These are phyloP conservation scores for Talaromyces sp. DNA, from an alignment of 2,329 filamentous ascomycete species.

Conservation along the genomic window DNA sequence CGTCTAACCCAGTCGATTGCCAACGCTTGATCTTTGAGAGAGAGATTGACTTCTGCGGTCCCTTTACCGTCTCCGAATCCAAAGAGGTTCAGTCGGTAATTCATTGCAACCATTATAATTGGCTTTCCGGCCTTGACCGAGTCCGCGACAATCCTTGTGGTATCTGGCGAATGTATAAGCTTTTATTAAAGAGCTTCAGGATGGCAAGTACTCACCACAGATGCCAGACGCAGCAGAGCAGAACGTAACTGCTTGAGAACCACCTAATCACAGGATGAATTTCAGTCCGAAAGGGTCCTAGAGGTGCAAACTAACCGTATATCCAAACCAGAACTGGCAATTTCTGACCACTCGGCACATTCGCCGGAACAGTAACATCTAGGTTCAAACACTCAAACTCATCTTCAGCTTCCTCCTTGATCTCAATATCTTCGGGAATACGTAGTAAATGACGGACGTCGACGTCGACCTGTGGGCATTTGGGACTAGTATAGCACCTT, in stretches of 20 bases:
- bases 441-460: constrained; percentile 46
- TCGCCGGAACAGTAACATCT: constrained; percentile 36
- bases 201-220: constrained; percentile 35
- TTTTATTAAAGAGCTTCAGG: background rate
- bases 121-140: constrained; percentile 35
- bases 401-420: constrained; percentile 35
- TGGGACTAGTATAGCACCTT: constrained; percentile 29
- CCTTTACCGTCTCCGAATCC: constrained; percentile 42
- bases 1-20: constrained; percentile 40
- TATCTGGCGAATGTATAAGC: constrained; percentile 25
- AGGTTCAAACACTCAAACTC: constrained; percentile 47
- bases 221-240: constrained; percentile 42
- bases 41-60: constrained; percentile 37
- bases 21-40: constrained; percentile 36
- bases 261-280: constrained; percentile 25
- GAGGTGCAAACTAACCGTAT: constrained; percentile 32
- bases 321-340: constrained; percentile 48
- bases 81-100: constrained; percentile 47
- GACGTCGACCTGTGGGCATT: constrained; percentile 42
- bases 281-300: background rate
- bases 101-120: constrained; percentile 43
- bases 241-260: constrained; percentile 47
- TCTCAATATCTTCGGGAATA: constrained; percentile 35
- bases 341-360: background rate
- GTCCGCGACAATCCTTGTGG: constrained; percentile 34